phyloP scores from a whole-genome alignment of 1,284 basidiomycete species.

The Meira nashicola region DNA sequence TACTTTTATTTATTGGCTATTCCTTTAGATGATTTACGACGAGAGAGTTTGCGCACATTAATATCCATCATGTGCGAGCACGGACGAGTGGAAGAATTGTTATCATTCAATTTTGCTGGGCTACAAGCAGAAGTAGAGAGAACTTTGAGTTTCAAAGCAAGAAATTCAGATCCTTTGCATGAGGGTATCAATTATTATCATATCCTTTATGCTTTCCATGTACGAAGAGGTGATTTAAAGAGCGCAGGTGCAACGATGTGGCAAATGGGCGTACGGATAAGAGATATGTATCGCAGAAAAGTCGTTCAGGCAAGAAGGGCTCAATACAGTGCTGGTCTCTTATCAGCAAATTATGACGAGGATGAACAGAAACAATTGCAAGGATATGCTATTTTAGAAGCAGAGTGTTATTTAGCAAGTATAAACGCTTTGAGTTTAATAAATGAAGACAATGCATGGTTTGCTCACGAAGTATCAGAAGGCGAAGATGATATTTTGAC shows the following conservation, averaged over 20 bases:
- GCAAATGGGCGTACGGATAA: conserved; percentile 76
- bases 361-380: conserved; percentile 55
- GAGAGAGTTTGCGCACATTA: conserved; percentile 14
- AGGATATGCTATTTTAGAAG: conserved; percentile 61
- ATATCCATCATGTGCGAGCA: conserved; percentile 85
- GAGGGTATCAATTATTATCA: conserved; percentile 79
- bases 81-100: conserved; percentile 70
- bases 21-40: conserved; percentile 9
- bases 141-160: conserved; percentile 83
- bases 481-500: conserved; percentile 6
- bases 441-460: conserved; percentile 77
- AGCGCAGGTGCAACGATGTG: conserved; percentile 69
- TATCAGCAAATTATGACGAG: neutral
- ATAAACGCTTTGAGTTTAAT: conserved; percentile 84
- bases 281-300: conserved; percentile 53
- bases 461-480: conserved; percentile 55
- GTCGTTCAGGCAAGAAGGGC: neutral
- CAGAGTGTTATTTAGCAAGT: conserved; percentile 74
- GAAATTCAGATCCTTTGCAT: conserved; percentile 84
- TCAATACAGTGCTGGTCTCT: neutral
- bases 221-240: conserved; percentile 50
- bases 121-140: conserved; percentile 83
- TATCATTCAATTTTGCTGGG: conserved; percentile 79
- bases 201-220: conserved; percentile 80
- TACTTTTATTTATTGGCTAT: conserved; percentile 1